A percentile compares a stretch with the other conserved stretches of the same genome.
Evolutionary conservation across 2,329 filamentous ascomycete species (phyloP).

Genomic region (Lecanicillium sp.): DNA sequence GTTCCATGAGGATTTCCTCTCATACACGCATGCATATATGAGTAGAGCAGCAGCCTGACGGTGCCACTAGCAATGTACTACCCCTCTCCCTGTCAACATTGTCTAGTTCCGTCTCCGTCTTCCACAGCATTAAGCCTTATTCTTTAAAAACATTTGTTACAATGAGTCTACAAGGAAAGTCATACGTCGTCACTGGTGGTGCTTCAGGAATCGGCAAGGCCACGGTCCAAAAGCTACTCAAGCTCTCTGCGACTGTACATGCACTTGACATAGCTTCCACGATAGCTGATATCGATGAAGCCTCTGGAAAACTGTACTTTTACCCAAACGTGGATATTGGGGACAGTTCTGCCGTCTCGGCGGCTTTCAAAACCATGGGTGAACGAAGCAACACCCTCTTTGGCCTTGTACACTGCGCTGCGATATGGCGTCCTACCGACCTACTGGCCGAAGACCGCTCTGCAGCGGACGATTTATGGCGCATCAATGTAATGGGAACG

Average conservation of each 20-base stretch:
- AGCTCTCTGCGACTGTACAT: constrained; percentile 4
- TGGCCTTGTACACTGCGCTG: constrained; percentile 3
- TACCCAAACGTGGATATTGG: neutral
- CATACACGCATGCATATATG: too few species aligned
- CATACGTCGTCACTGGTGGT: constrained; percentile 6
- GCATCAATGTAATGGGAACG: constrained; percentile 3
- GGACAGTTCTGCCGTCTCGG: neutral
- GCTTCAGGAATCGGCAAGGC: constrained; percentile 3
- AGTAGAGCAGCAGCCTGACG: too few species aligned
- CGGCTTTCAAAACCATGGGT: neutral
- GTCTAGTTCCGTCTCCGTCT: too few species aligned
- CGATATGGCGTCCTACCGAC: neutral
- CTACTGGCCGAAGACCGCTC: neutral
- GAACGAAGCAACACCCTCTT: neutral
- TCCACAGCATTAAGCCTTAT: too few species aligned
- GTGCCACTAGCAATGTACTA: too few species aligned
- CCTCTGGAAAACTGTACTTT: neutral
- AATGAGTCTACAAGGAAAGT: neutral
- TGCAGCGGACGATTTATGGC: neutral
- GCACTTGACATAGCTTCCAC: constrained; percentile 1
- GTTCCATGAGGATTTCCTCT: too few species aligned
- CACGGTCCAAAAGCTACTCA: constrained; percentile 4
- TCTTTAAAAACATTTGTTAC: too few species aligned
- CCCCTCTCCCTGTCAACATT: too few species aligned
- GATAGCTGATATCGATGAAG: neutral